Conservation (phyloP, 352 stramenopile genomes). For the Pythium folliculosum region DNA sequence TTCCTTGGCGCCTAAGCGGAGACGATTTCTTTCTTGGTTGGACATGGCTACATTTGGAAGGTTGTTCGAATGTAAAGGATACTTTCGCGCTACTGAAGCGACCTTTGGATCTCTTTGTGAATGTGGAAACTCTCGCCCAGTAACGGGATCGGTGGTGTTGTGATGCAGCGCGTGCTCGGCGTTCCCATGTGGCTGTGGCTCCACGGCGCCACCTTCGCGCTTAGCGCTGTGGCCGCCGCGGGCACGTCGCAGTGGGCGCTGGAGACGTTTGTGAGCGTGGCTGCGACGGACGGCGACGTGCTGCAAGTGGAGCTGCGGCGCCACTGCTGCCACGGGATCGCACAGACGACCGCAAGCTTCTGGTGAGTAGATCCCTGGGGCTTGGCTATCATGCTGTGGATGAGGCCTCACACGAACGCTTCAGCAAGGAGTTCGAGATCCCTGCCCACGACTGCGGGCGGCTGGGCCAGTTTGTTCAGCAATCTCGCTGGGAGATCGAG, state of each 20-base stretch:
- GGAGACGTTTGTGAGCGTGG: slow-evolving; percentile 32
- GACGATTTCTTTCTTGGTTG: no score
- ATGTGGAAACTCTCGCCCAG: slow-evolving; percentile 5
- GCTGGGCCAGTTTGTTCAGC: slow-evolving; percentile 10
- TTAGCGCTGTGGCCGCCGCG: not conserved
- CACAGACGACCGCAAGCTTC: slow-evolving; percentile 15
- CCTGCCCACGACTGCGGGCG: slow-evolving; percentile 16
- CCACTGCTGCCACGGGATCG: slow-evolving; percentile 25
- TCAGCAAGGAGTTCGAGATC: slow-evolving; percentile 29
- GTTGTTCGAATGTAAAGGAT: slow-evolving; percentile 23
- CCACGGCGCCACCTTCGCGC: not conserved
- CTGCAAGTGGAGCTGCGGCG: slow-evolving; percentile 27
- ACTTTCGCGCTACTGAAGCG: slow-evolving; percentile 6
- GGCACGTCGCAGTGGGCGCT: slow-evolving; percentile 15
- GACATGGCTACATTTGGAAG: slow-evolving; percentile 18
- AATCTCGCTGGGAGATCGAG: not conserved
- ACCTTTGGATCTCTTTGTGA: slow-evolving; percentile 1
- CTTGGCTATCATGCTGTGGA: not conserved
- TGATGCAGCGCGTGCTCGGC: not conserved
- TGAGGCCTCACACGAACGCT: not conserved
- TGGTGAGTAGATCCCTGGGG: slow-evolving; percentile 17
- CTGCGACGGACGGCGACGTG: slow-evolving; percentile 10
- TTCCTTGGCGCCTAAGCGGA: slow-evolving; percentile 27
- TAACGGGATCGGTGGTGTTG: not conserved
- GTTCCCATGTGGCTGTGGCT: not conserved